These are phyloP conservation scores for Fusarium mangiferae DNA, from an alignment of 2,329 filamentous ascomycete genomes.

Conservation along the genomic window DNA sequence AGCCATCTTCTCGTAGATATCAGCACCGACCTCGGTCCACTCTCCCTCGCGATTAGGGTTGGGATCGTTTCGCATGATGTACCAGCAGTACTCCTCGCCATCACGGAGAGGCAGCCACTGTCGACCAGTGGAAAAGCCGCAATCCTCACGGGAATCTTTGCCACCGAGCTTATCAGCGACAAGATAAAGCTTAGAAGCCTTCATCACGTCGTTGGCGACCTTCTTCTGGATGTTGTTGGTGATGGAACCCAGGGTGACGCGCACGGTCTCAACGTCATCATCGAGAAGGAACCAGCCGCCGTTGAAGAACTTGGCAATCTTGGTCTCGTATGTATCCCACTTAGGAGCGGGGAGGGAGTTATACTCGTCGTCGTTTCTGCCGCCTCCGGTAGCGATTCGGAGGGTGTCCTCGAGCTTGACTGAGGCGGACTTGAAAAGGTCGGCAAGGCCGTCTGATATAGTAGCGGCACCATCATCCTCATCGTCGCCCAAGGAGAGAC, in stretches of 20 bases:
- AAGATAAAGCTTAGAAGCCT: neutral
- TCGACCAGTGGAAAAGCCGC: conserved; percentile 5
- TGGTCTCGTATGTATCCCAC: conserved; percentile 17
- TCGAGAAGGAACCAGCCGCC: conserved; percentile 33
- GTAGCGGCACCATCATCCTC: neutral
- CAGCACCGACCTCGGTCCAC: conserved; percentile 4
- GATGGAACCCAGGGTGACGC: conserved; percentile 6
- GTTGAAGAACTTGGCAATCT: conserved; percentile 34
- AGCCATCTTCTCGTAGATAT: conserved; percentile 33
- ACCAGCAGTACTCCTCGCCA: conserved; percentile 31
- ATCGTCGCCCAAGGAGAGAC: neutral
- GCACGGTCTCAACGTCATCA: conserved; percentile 20
- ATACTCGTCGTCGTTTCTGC: conserved; percentile 3
- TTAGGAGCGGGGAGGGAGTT: conserved; percentile 9
- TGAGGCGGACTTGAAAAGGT: neutral
- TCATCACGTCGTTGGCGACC: conserved; percentile 37
- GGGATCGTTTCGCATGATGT: conserved; percentile 28
- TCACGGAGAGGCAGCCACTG: conserved; percentile 22
- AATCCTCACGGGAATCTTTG: neutral
- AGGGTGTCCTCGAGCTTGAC: conserved; percentile 4
- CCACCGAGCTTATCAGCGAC: conserved; percentile 23
- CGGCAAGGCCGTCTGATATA: neutral
- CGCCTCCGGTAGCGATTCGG: conserved; percentile 3
- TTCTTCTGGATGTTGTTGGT: conserved; percentile 33
- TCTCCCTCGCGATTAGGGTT: neutral